A percentile compares a stretch with the other conserved stretches of the same genome.
phyloP scores from a whole-genome alignment of 345 rosid genomes.

The Diplotaxis tenuifolia region DNA sequence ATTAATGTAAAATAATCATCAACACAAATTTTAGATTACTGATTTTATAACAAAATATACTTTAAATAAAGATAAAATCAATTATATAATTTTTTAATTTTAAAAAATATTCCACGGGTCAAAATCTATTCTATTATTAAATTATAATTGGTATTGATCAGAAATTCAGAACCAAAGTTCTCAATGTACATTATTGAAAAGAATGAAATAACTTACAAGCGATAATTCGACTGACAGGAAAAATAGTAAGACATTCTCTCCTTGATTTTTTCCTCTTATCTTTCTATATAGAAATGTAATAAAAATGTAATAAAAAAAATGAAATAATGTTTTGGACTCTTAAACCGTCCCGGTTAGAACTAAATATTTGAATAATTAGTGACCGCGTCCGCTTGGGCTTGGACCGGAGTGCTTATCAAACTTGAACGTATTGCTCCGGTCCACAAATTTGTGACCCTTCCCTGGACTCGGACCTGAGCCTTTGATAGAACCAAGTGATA shows the following conservation, averaged over 20 bases:
- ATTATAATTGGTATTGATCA: neutral
- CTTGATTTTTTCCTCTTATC: neutral
- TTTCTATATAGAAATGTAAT: neutral
- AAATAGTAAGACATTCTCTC: neutral
- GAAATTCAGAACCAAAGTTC: neutral
- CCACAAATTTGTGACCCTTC: conserved; percentile 40
- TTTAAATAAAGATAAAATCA: no score
- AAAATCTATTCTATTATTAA: no score
- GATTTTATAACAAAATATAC: no score
- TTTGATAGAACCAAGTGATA: conserved; percentile 48
- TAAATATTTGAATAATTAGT: conserved; percentile 17
- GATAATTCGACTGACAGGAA: neutral
- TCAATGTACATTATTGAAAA: neutral
- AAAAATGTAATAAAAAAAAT: neutral
- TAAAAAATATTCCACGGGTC: no score
- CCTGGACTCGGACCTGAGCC: conserved; percentile 54
- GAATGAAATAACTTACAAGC: neutral
- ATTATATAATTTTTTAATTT: no score
- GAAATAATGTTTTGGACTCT: neutral
- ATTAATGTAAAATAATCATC: no score
- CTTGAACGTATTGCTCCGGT: conserved; percentile 21
- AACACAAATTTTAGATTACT: no score
- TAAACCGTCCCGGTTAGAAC: conserved; percentile 9
- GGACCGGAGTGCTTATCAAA: conserved; percentile 45
- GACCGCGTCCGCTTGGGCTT: conserved; percentile 41